These are phyloP conservation scores for Neurospora tetraspora DNA, from an alignment of 495 filamentous ascomycete genomes.

Conservation along the genomic window DNA sequence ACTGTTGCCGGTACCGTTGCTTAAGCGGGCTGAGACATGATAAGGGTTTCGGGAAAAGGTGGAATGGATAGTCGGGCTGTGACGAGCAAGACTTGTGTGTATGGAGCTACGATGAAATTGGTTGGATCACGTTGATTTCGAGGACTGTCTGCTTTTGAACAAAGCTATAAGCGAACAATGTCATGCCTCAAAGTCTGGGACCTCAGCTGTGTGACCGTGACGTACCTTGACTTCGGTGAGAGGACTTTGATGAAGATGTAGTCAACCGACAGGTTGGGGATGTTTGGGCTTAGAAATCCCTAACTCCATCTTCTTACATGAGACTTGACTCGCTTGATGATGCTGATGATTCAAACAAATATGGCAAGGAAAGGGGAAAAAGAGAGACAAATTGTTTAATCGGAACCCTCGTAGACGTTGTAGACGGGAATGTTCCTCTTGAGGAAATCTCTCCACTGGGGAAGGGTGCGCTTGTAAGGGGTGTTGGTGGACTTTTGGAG, in stretches of 20 bases:
- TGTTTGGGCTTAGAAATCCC: background rate
- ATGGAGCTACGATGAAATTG: background rate
- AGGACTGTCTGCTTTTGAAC: background rate
- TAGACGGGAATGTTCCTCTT: conserved; percentile 13
- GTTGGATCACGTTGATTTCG: background rate
- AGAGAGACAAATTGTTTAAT: conserved; percentile 1
- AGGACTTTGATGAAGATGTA: background rate
- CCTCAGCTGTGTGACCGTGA: background rate
- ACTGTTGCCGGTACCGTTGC: too few relatives aligned
- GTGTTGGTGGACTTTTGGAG: conserved; percentile 6
- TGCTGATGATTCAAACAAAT: background rate
- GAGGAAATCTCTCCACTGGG: conserved; percentile 12
- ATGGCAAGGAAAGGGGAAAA: background rate
- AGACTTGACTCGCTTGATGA: background rate
- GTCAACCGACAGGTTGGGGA: background rate
- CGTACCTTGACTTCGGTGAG: background rate
- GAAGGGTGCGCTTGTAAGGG: conserved; percentile 10
- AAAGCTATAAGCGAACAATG: background rate
- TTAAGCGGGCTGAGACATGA: too few relatives aligned
- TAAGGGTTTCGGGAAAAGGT: too few relatives aligned
- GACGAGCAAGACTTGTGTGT: background rate
- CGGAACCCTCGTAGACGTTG: conserved; percentile 13
- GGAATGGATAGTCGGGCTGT: background rate
- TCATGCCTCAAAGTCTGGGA: background rate
- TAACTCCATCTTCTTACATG: background rate